Evolutionary conservation across 129 eudicot species (phyloP).

Genomic region (Deinandra increscens): DNA sequence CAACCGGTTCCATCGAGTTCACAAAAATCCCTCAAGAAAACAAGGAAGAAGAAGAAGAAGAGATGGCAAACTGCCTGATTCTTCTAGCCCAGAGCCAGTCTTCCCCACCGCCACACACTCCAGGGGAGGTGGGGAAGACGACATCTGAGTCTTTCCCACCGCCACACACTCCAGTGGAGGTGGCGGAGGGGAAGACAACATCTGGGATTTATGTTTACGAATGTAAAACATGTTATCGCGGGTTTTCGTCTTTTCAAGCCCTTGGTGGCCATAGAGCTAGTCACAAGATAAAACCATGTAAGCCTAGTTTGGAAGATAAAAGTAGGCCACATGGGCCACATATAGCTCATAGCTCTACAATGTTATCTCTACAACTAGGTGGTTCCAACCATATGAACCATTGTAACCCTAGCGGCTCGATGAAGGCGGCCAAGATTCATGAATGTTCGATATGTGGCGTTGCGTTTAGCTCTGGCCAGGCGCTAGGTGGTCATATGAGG

Average conservation of each 20-base stretch:
- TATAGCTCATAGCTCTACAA: constrained; percentile 24
- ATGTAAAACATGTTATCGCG: constrained; percentile 74
- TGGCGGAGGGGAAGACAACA: background rate
- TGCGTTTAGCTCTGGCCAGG: constrained; percentile 78
- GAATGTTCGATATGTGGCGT: constrained; percentile 89
- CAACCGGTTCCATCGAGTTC: constrained; percentile 38
- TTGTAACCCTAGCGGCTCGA: constrained; percentile 24
- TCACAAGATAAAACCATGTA: constrained; percentile 68
- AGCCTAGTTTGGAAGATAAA: constrained; percentile 26
- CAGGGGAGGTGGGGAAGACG: background rate
- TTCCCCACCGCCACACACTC: constrained; percentile 12
- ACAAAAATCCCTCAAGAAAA: constrained; percentile 43
- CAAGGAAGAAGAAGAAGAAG: constrained; percentile 84
- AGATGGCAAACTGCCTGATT: constrained; percentile 83
- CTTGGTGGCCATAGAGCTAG: constrained; percentile 95
- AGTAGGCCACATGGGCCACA: constrained; percentile 20
- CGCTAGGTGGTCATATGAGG: constrained; percentile 94
- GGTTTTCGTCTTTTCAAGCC: constrained; percentile 84
- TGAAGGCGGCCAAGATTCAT: constrained; percentile 49
- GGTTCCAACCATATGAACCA: constrained; percentile 22
- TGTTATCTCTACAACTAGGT: constrained; percentile 47
- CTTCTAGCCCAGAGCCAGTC: constrained; percentile 65
- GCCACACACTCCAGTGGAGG: background rate
- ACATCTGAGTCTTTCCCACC: constrained; percentile 22
- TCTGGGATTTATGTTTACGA: constrained; percentile 38